Evolutionary conservation across 352 stramenopile genomes (phyloP).

Genomic region (Plasmopara halstedii): DNA sequence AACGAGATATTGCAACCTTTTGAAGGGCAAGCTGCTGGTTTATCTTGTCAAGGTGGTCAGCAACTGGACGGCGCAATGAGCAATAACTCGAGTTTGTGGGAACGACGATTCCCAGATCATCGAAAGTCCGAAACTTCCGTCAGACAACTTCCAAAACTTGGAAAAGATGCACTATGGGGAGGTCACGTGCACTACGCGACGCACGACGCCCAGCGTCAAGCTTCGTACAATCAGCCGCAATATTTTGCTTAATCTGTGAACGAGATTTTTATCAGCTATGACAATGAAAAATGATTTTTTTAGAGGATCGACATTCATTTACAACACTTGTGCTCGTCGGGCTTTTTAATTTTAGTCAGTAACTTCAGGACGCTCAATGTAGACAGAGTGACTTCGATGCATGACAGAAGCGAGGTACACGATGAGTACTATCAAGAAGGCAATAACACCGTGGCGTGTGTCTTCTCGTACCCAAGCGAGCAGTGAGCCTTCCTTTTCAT

Average conservation of each 20-base stretch:
- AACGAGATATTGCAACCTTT: constrained; percentile 4
- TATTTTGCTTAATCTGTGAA: constrained; percentile 31
- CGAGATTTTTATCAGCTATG: constrained; percentile 18
- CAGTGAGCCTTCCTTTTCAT: constrained; percentile 61
- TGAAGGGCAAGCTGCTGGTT: constrained; percentile 2
- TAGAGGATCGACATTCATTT: constrained; percentile 11
- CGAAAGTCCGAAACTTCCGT: background rate
- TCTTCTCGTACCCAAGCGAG: constrained; percentile 64
- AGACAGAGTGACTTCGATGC: constrained; percentile 12
- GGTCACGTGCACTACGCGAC: constrained; percentile 16
- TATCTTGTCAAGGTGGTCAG: constrained; percentile 8
- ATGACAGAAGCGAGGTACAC: constrained; percentile 49
- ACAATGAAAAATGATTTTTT: constrained; percentile 5
- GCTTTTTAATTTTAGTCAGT: background rate
- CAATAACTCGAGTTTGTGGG: constrained; percentile 27
- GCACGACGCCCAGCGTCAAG: constrained; percentile 19
- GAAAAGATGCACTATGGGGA: constrained; percentile 35
- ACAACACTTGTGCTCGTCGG: constrained; percentile 1
- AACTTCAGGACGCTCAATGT: background rate
- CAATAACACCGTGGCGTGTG: constrained; percentile 53
- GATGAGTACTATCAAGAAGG: constrained; percentile 42
- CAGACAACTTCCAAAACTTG: constrained; percentile 26
- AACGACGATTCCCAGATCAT: constrained; percentile 18
- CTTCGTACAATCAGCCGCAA: constrained; percentile 24
- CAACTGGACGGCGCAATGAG: background rate